Evolutionary conservation across 257 asterid genomes (phyloP).

Genomic region (Paulownia fortunei): DNA sequence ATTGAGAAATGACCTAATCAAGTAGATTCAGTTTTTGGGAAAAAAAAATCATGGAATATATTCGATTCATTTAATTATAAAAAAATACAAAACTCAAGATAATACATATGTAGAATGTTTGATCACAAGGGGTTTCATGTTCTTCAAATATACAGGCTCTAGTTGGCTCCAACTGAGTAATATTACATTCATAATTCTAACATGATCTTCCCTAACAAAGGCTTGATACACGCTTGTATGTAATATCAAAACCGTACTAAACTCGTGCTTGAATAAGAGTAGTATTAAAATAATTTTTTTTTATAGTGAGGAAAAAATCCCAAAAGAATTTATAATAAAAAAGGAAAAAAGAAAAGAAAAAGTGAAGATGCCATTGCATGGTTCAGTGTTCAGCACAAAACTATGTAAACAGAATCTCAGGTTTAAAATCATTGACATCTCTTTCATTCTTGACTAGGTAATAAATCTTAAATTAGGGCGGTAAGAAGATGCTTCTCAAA

Average conservation of each 20-base stretch:
- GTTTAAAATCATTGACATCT: background rate
- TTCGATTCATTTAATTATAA: no score
- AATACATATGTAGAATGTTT: no score
- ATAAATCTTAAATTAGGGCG: background rate
- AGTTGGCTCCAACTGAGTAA: no score
- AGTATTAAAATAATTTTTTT: background rate
- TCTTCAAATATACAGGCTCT: no score
- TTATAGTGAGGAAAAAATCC: background rate
- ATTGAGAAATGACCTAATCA: no score
- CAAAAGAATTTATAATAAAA: background rate
- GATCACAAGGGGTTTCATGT: background rate
- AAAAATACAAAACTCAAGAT: no score
- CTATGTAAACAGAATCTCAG: background rate
- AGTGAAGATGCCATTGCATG: background rate
- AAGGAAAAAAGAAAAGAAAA: background rate
- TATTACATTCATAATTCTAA: no score
- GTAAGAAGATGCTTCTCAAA: constrained; percentile 6
- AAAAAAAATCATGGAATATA: no score
- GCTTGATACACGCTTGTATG: no score
- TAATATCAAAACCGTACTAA: no score
- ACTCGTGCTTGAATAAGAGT: background rate
- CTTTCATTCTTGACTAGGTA: background rate
- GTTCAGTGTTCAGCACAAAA: background rate
- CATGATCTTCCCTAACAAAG: no score
- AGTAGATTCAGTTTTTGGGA: no score